Evolutionary conservation across 257 asterid species (phyloP).

Genomic region (Capsicum pubescens): DNA sequence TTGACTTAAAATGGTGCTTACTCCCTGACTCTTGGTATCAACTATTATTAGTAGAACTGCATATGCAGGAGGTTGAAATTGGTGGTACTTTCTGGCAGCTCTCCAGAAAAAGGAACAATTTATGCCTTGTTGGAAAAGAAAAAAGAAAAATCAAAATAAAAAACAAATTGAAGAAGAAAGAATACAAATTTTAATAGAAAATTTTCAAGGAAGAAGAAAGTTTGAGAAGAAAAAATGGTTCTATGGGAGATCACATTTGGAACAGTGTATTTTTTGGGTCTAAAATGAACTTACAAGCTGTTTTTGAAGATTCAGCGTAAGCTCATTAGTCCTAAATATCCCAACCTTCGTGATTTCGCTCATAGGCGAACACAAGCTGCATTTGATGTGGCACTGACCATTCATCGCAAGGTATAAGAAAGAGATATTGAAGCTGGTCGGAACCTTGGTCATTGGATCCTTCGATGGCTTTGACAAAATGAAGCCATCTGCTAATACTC

Average conservation of each 20-base stretch:
- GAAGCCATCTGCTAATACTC: slow-evolving; percentile 90
- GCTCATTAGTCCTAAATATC: slow-evolving; percentile 61
- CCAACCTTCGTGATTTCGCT: slow-evolving; percentile 65
- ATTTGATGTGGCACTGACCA: slow-evolving; percentile 74
- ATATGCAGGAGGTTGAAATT: not conserved
- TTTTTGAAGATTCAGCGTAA: slow-evolving; percentile 78
- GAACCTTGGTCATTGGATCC: slow-evolving; percentile 76
- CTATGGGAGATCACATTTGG: slow-evolving; percentile 90
- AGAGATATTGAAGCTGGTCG: slow-evolving; percentile 45
- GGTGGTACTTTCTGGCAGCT: not conserved
- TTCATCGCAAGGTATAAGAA: slow-evolving; percentile 73
- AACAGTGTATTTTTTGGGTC: slow-evolving; percentile 87
- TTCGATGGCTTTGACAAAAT: slow-evolving; percentile 73
- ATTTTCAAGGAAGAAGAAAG: not conserved
- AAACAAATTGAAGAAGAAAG: not conserved
- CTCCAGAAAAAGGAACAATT: not conserved
- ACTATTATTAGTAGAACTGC: too few relatives aligned
- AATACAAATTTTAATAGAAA: not conserved
- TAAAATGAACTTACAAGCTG: slow-evolving; percentile 75
- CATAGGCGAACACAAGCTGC: slow-evolving; percentile 75
- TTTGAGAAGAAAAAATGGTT: slow-evolving; percentile 51
- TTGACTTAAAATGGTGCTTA: too few relatives aligned
- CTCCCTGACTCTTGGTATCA: too few relatives aligned
- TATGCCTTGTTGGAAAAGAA: slow-evolving; percentile 16
- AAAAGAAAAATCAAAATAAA: not conserved